Base-by-base conservation (phyloP, 495 filamentous ascomycete genomes). In the Hypoxylon cercidicola region DNA sequence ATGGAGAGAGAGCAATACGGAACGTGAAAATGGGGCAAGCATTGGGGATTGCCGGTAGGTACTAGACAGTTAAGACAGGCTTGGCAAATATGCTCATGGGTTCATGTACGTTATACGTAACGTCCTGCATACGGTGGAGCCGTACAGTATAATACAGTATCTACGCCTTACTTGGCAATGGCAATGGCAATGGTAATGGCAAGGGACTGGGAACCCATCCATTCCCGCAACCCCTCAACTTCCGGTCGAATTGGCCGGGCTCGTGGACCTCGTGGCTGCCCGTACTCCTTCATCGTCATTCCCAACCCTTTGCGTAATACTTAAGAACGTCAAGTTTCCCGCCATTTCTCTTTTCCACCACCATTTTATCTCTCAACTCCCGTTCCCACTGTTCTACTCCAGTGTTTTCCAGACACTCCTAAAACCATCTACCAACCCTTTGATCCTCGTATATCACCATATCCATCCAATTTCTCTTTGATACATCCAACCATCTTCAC, bases 191-290 rank as follows among this genome's bases (percentile, higher is more conserved):
- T n/a, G n/a, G n/a, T n/a, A n/a, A 32, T 10, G 30, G 8, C 30
- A 32, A 32, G 30, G 30, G 30, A n/a, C n/a, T n/a, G n/a, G n/a
- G n/a, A 11, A 28, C 16, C 60, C 39, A 39, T 28, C n/a, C 20
- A 3, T 34, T 1, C 40, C 48, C 50, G 61, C 63, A 66, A 56
- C 63, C 64, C 64, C 60, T 68, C 64, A 49, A 67, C 53, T 44
- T 68, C 64, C 64, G 64, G 64, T 60, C 64, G 54, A 68, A 62
- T 62, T 51, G 59, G 49, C 57, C 53, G 64, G 53, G 58, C 23
- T 62, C 59, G 48, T 68, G 59, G 54, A 16, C 54, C 64, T 68
- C 53, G 64, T 63, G 64, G 59, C 19, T 68, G 59, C 57, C 39
- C 13, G 41, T 25, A 41, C 41, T 48, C 15, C 41, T 46, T 35